Evolutionary conservation across 352 stramenopile species (phyloP).

Genomic region (Discostella stelligera): DNA sequence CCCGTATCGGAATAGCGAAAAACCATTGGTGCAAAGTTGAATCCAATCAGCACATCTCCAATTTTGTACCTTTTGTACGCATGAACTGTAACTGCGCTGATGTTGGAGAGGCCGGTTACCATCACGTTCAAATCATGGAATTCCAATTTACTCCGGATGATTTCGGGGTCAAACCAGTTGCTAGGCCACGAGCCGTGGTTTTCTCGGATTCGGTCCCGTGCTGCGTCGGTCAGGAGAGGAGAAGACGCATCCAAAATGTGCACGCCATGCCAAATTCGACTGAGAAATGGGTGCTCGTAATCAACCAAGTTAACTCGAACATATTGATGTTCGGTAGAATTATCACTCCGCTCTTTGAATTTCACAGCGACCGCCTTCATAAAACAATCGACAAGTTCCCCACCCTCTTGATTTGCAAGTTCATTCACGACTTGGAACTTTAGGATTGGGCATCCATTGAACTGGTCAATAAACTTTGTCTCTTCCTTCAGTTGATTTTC

Average conservation of each 20-base stretch:
- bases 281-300: conserved; percentile 74
- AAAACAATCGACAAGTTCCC: conserved; percentile 42
- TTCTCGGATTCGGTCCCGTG: conserved; percentile 45
- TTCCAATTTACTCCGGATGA: conserved; percentile 27
- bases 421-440: conserved; percentile 51
- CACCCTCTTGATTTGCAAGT: conserved; percentile 26
- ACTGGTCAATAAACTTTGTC: conserved; percentile 27
- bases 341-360: conserved; percentile 23
- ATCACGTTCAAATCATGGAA: conserved; percentile 31
- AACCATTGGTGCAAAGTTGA: conserved; percentile 42
- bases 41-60: conserved; percentile 40
- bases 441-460: conserved; percentile 34
- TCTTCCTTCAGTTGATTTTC: conserved; percentile 22
- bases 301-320: conserved; percentile 44
- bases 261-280: conserved; percentile 62
- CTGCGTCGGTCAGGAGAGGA: conserved; percentile 56
- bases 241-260: conserved; percentile 67
- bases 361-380: conserved; percentile 49
- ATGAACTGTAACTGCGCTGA: conserved; percentile 29
- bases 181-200: conserved; percentile 68
- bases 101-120: conserved; percentile 34
- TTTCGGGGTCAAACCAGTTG: conserved; percentile 20
- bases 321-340: conserved; percentile 33
- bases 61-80: conserved; percentile 36
- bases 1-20: conserved; percentile 18